phyloP scores from a whole-genome alignment of 768 basidiomycete genomes.

The Auricularia auricula-judae region DNA sequence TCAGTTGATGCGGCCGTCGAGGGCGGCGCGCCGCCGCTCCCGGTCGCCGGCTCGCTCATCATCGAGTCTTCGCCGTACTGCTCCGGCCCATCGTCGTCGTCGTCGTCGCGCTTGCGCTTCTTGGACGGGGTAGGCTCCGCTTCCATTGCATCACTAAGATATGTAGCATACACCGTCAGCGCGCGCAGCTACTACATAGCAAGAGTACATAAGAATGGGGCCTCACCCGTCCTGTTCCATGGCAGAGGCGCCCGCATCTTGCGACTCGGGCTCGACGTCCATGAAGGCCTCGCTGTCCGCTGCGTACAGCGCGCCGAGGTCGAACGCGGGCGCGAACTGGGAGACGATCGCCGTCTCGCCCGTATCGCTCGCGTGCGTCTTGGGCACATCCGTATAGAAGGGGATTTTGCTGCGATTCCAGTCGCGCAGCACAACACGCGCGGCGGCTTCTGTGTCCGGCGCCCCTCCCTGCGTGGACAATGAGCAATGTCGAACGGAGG shows the following conservation, averaged over 20 bases:
- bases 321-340: conserved; percentile 66
- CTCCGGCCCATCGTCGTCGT: conserved; percentile 2
- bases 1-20: neutral
- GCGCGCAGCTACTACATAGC: neutral
- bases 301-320: conserved; percentile 58
- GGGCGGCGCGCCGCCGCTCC: too few species aligned
- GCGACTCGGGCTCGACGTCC: conserved; percentile 29
- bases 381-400: conserved; percentile 73
- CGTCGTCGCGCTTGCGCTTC: conserved; percentile 2
- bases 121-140: conserved; percentile 2
- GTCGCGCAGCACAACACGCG: conserved; percentile 72
- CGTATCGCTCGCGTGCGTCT: conserved; percentile 68
- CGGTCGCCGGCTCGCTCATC: neutral
- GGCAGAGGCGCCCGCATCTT: conserved; percentile 22
- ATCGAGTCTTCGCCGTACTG: neutral
- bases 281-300: conserved; percentile 26
- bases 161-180: neutral
- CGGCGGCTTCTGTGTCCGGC: conserved; percentile 74
- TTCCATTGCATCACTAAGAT: neutral
- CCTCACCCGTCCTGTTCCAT: conserved; percentile 32
- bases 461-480: conserved; percentile 59
- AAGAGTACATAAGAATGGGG: neutral
- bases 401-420: conserved; percentile 97
- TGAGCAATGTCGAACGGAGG: neutral
- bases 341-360: conserved; percentile 72